phyloP scores from a whole-genome alignment of 805 yeast species.

The Pichia manshurica region DNA sequence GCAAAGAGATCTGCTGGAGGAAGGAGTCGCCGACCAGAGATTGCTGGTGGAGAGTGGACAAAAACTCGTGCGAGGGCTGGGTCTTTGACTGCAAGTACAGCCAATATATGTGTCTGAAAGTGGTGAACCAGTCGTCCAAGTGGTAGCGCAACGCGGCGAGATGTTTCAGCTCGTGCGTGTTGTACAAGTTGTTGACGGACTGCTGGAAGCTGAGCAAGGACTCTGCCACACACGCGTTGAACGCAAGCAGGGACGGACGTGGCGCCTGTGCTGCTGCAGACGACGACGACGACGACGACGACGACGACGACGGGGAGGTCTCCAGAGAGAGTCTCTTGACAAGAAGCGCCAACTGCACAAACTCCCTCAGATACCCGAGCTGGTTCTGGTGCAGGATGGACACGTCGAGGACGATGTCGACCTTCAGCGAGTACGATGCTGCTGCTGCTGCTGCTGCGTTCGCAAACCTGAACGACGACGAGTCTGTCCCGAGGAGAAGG shows the following conservation, averaged over 20 bases:
- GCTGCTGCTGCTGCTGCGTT: no score
- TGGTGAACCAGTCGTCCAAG: constrained; percentile 47
- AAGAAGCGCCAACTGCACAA: constrained; percentile 11
- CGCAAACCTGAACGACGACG: constrained; percentile 6
- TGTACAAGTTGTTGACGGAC: not conserved
- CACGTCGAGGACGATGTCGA: constrained; percentile 4
- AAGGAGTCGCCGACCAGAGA: constrained; percentile 60
- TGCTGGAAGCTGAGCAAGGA: constrained; percentile 1
- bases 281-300: not conserved
- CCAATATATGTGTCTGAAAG: constrained; percentile 51
- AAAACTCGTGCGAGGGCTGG: constrained; percentile 42
- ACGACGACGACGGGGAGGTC: not conserved
- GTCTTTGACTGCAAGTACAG: constrained; percentile 32
- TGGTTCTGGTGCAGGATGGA: constrained; percentile 4
- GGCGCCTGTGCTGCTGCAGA: not conserved
- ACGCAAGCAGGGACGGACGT: not conserved
- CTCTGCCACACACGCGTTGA: not conserved
- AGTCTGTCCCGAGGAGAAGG: constrained; percentile 11
- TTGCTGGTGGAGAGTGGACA: constrained; percentile 46
- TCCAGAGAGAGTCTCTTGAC: constrained; percentile 2
- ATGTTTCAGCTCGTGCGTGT: not conserved
- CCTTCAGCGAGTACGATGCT: not conserved
- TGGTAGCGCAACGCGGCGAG: constrained; percentile 18
- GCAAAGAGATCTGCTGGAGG: constrained; percentile 38
- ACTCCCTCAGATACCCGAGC: constrained; percentile 8